These are phyloP conservation scores for Aristolochia californica DNA, from an alignment of 164 flowering plant genomes.

Conservation along the genomic window DNA sequence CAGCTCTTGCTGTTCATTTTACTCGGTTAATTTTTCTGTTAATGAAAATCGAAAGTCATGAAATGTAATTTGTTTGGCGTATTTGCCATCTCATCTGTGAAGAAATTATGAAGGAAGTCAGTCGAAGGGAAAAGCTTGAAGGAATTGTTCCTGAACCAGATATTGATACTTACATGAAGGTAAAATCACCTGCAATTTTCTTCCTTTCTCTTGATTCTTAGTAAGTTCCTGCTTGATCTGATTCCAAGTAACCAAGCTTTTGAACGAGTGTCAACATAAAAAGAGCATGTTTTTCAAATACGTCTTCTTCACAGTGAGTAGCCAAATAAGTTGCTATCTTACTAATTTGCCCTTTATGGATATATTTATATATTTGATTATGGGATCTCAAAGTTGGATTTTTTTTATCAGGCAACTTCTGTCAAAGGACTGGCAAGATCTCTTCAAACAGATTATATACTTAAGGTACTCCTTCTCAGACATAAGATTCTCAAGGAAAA, in stretches of 20 bases:
- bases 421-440: conserved; percentile 37
- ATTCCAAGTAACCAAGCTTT: too few relatives aligned
- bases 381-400: not conserved
- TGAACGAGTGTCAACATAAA: too few relatives aligned
- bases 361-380: too few relatives aligned
- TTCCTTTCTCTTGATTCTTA: too few relatives aligned
- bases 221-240: too few relatives aligned
- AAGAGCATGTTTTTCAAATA: too few relatives aligned
- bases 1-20: not conserved
- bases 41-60: too few relatives aligned
- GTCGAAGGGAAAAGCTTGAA: conserved; percentile 47
- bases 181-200: not conserved
- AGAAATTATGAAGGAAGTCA: conserved; percentile 54
- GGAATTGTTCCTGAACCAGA: conserved; percentile 68
- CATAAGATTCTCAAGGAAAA: too few relatives aligned
- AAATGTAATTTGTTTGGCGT: not conserved
- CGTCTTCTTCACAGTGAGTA: too few relatives aligned
- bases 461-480: conserved; percentile 31
- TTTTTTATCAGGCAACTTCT: conserved; percentile 40
- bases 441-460: conserved; percentile 62
- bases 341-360: too few relatives aligned
- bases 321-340: too few relatives aligned
- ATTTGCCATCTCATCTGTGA: not conserved
- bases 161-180: conserved; percentile 72
- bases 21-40: too few relatives aligned